These are phyloP conservation scores for Saturnispora galanensis DNA, from an alignment of 805 yeast species.

Conservation along the genomic window DNA sequence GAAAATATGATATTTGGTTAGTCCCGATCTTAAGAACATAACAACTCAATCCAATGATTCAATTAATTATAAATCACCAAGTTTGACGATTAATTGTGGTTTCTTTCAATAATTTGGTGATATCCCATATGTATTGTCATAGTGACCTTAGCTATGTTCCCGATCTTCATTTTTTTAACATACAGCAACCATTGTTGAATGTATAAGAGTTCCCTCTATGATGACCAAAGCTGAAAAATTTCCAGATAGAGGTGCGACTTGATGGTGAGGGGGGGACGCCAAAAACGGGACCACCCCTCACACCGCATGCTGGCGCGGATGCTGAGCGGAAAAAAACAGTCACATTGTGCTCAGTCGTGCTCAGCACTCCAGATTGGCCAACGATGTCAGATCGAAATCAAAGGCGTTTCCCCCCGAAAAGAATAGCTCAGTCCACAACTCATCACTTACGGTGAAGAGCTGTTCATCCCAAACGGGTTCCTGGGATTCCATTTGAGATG, in stretches of 20 bases:
- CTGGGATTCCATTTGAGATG: no score
- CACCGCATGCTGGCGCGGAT: slow-evolving; percentile 6
- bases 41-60: no score
- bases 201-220: slow-evolving; percentile 2
- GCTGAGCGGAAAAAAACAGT: slow-evolving; percentile 12
- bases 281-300: slow-evolving; percentile 7
- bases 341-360: slow-evolving; percentile 6
- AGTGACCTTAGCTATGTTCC: not conserved
- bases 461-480: slow-evolving; percentile 19
- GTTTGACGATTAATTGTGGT: not conserved
- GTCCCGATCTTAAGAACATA: no score
- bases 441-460: slow-evolving; percentile 51
- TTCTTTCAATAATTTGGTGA: not conserved
- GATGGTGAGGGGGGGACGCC: not conserved
- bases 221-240: slow-evolving; percentile 1
- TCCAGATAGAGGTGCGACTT: not conserved
- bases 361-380: no score
- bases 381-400: not conserved
- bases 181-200: slow-evolving; percentile 25
- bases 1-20: no score
- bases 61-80: not conserved
- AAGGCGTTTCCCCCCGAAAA: slow-evolving; percentile 14
- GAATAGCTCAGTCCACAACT: slow-evolving; percentile 57
- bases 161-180: slow-evolving; percentile 10
- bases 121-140: not conserved